Base-by-base conservation (phyloP, 495 filamentous ascomycete genomes). In the Venustampulla echinocandica region DNA sequence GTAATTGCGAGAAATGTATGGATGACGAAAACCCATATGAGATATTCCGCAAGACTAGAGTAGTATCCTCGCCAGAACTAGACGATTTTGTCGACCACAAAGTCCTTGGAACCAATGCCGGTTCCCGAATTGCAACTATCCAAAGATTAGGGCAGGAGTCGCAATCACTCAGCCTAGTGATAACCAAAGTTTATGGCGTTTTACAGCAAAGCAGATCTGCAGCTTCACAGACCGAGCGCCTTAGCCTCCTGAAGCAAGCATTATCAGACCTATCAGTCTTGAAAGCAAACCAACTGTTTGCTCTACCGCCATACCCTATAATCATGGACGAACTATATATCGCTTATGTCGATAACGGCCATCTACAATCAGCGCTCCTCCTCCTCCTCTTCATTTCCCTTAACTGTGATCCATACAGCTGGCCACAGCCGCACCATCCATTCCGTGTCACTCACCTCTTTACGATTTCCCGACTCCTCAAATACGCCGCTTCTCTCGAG, bases 241-340 rank as follows among this genome's bases (percentile, higher is more conserved):
- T 44, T 14, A 32, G 33, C 6, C 14, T 17, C n/a, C 41, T 44
- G 1, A 44, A 44, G 33, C 14, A 9, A 13, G 22, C 24, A 7
- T 25, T 44, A 2, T 21, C 4, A 7, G n/a, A 10, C 17, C 24
- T 44, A 9, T 17, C 24, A 18, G n/a, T 18, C 11, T 24, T 44
- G 10, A 4, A 28, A 17, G 5, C 24, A 9, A 25, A 25, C 9
- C 11, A 42, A 25, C 11, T 42, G 5, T 46, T 23, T 23, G 53
- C 53, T 1, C 20, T 44, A 7, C 34, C 23, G 25, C 53, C 53
- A 14, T 41, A 45, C 9, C 53, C 49, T 3, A 34, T 28, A 4
- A 46, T 56, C 4, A 19, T 56, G 4, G 23, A 56, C 27, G 53
- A 52, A 19, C 4, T 52, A 15, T 56, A 52, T 20, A 44, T 56